These are phyloP conservation scores for Pneumocystis jirovecii DNA, from an alignment of 1,139 yeast genomes.

Conservation along the genomic window DNA sequence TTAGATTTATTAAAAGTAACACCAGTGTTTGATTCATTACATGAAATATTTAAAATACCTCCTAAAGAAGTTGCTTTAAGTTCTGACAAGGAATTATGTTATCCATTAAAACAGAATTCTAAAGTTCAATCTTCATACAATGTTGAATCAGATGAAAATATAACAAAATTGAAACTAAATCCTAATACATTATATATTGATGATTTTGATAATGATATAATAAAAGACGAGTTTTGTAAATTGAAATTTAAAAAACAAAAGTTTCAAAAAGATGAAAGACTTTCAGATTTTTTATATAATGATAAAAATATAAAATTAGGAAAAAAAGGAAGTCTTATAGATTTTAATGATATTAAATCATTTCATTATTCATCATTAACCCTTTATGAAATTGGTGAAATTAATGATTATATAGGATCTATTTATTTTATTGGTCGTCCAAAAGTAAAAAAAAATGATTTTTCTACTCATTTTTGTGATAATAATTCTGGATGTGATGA, in stretches of 20 bases:
- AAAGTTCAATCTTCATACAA: not conserved
- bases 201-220: not conserved
- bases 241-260: not conserved
- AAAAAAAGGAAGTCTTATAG: not conserved
- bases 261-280: not conserved
- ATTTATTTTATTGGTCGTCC: constrained; percentile 29
- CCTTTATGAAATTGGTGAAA: constrained; percentile 41
- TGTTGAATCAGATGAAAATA: not conserved
- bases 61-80: not conserved
- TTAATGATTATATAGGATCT: constrained; percentile 26
- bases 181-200: not conserved
- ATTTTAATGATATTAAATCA: not conserved
- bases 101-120: not conserved
- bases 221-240: not conserved
- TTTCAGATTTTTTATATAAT: not conserved
- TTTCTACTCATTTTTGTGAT: not conserved
- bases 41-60: not conserved
- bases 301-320: not conserved
- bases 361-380: constrained; percentile 19
- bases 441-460: constrained; percentile 13
- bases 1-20: not conserved
- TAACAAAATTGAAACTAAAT: not conserved
- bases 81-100: not conserved
- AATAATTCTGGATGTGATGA: constrained; percentile 64
- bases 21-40: not conserved